Base-by-base conservation (phyloP, 495 filamentous ascomycete genomes). In the Hypoxylon subgilvum region DNA sequence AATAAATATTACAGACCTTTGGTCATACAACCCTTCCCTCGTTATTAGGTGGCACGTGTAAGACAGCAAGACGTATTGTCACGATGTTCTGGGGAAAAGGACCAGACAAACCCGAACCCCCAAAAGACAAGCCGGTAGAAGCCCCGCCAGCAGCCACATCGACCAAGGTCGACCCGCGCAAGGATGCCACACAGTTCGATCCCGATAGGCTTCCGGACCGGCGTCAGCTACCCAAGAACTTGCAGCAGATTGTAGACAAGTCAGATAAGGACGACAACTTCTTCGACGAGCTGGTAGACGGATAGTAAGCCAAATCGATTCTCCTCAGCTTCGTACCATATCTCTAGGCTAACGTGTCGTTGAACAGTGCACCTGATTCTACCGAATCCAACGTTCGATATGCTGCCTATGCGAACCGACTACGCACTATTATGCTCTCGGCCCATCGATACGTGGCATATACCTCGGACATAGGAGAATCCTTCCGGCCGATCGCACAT, bases 391-490 rank as follows among this genome's bases (percentile, higher is more conserved):
- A 85, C 59, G 76, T 91, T 69, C 90, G 94, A 61, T 98, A 96
- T 72, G 94, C 93, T 41, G 94, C 89, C 64, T 97, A 98, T 76
- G 90, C 90, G 43, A 84, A 85, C 61, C 85, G 92, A 49, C 74
- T 92, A 57, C 88, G 91, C 57, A 98, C 93, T 13, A 88, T 97
- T 67, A 85, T 98, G 61, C 81, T 91, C 66, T 87, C 88, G 34
- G 91, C 92, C 21, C 94, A 98, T 69, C 88, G 94, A 67, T 97
- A 98, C 72, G 90, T 98, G 53, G 94, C 94, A 59, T 98, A 97
- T 76, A 97, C 94, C 10, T 93, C 89, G 25, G 94, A 98, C 71
- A 91, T 98, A 35, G 94, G 94, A 69, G 94, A 98, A 72, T 95
- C 90, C 6, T 98, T 98, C 75, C 87, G 94, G 4, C 94, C 94